Conservation (phyloP, 108 stramenopile genomes). For the Asterionellopsis glacialis region DNA sequence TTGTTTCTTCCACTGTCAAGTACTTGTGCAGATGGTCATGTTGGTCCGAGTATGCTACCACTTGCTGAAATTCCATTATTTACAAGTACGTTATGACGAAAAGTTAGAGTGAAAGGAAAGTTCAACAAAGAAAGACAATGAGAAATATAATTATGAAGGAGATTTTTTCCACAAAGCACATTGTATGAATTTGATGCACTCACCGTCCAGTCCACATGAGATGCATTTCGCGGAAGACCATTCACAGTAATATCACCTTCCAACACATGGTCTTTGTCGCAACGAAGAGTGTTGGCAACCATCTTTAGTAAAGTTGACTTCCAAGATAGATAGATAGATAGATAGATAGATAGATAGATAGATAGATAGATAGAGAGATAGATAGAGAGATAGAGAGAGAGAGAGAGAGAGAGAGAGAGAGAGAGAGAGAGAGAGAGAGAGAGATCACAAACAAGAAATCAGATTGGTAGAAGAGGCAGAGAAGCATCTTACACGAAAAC, state of each 20-base stretch:
- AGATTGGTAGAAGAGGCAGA: too few relatives aligned
- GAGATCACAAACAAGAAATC: too few relatives aligned
- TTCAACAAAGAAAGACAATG: conserved; percentile 17
- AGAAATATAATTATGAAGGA: conserved; percentile 29
- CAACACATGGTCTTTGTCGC: conserved; percentile 15
- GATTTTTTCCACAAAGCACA: conserved; percentile 9
- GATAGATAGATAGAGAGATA: too few relatives aligned
- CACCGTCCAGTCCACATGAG: conserved; percentile 30
- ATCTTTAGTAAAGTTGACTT: conserved; percentile 57
- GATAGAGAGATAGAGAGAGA: too few relatives aligned
- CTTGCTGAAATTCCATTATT: not conserved
- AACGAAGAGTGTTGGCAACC: conserved; percentile 28
- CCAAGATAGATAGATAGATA: too few relatives aligned
- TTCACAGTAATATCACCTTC: conserved; percentile 32
- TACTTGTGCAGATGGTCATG: conserved; percentile 68
- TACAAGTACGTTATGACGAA: too few relatives aligned
- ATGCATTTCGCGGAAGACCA: conserved; percentile 20
- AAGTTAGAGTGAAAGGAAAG: not conserved
- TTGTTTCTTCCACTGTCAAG: conserved; percentile 75
- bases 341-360: too few relatives aligned
- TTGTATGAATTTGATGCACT: not conserved
- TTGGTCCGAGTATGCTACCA: conserved; percentile 50
- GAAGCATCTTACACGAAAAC: too few relatives aligned
- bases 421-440: too few relatives aligned
- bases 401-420: too few relatives aligned